A percentile compares a stretch with the other conserved stretches of the same genome.
These are phyloP conservation scores for Xanthoparmelia taractica DNA, from an alignment of 495 filamentous ascomycete genomes.

Conservation along the genomic window DNA sequence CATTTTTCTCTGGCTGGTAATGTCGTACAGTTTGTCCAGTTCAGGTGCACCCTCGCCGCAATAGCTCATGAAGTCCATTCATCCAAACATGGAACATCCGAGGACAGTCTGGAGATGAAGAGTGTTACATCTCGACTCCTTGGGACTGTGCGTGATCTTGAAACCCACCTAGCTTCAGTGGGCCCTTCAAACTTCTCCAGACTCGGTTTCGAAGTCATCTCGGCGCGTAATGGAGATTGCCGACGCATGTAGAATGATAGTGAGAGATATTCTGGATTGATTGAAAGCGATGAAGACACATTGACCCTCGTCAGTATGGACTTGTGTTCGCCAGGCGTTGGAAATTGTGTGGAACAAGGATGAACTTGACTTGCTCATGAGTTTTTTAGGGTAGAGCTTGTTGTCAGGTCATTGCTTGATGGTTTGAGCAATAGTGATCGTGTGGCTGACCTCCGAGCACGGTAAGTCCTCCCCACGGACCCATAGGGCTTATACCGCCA, in stretches of 20 bases:
- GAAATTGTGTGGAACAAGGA: conserved; percentile 20
- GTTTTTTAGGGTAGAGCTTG: conserved; percentile 32
- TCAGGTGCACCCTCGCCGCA: conserved; percentile 30
- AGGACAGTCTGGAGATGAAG: conserved; percentile 25
- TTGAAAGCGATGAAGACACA: not conserved
- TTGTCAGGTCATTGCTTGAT: conserved; percentile 20
- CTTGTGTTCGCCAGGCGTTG: conserved; percentile 14
- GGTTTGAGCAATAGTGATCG: conserved; percentile 21
- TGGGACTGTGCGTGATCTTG: conserved; percentile 27
- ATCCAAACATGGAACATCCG: conserved; percentile 23
- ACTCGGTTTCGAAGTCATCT: not conserved
- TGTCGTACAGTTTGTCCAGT: conserved; percentile 35
- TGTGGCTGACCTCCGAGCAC: conserved; percentile 8
- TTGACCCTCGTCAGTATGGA: conserved; percentile 1
- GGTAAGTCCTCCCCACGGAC: conserved; percentile 19
- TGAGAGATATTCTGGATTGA: not conserved
- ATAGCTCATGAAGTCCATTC: conserved; percentile 27
- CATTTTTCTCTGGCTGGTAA: conserved; percentile 32
- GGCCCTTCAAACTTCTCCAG: not conserved
- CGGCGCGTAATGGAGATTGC: not conserved
- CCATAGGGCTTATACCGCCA: conserved; percentile 19
- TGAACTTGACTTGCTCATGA: conserved; percentile 19
- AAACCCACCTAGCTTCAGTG: not conserved
- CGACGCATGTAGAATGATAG: not conserved
- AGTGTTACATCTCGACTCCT: conserved; percentile 16